These are phyloP conservation scores for Arthonia radiata DNA, from an alignment of 495 filamentous ascomycete genomes.

Conservation along the genomic window DNA sequence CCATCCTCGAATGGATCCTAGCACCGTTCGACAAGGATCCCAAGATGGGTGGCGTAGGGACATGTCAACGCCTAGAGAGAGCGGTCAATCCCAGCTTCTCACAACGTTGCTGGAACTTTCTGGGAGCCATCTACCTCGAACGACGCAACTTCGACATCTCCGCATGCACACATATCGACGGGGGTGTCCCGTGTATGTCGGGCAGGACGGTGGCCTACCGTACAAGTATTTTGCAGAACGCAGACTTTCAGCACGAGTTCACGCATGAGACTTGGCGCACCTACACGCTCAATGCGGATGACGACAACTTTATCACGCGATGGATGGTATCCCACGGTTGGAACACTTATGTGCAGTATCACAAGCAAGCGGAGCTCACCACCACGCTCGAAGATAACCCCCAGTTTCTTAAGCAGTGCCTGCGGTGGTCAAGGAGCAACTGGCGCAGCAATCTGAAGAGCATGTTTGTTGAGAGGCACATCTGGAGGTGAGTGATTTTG, in stretches of 20 bases:
- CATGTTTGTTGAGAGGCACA: slow-evolving; percentile 40
- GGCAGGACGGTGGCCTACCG: slow-evolving; percentile 68
- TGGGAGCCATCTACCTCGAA: slow-evolving; percentile 63
- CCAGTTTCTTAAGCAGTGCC: slow-evolving; percentile 54
- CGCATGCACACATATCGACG: slow-evolving; percentile 63
- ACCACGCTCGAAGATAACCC: slow-evolving; percentile 50
- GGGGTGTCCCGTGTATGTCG: slow-evolving; percentile 69
- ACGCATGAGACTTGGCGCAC: slow-evolving; percentile 47
- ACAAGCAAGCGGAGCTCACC: slow-evolving; percentile 44
- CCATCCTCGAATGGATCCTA: slow-evolving; percentile 56
- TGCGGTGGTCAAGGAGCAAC: slow-evolving; percentile 60
- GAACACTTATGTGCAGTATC: slow-evolving; percentile 57
- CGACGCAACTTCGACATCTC: slow-evolving; percentile 75
- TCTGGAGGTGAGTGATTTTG: slow-evolving; percentile 34
- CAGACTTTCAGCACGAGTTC: slow-evolving; percentile 46
- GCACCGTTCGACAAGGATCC: slow-evolving; percentile 66
- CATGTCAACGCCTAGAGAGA: slow-evolving; percentile 55
- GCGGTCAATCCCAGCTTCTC: slow-evolving; percentile 27
- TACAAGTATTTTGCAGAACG: slow-evolving; percentile 52
- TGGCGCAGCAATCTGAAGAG: slow-evolving; percentile 64
- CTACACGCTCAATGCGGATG: slow-evolving; percentile 55
- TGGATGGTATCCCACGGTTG: slow-evolving; percentile 55
- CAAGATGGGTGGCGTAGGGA: slow-evolving; percentile 54
- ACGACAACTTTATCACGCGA: slow-evolving; percentile 65
- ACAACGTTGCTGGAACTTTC: slow-evolving; percentile 43